Conservation (phyloP, 495 filamentous ascomycete species). For the Daldinia bambusicola region DNA sequence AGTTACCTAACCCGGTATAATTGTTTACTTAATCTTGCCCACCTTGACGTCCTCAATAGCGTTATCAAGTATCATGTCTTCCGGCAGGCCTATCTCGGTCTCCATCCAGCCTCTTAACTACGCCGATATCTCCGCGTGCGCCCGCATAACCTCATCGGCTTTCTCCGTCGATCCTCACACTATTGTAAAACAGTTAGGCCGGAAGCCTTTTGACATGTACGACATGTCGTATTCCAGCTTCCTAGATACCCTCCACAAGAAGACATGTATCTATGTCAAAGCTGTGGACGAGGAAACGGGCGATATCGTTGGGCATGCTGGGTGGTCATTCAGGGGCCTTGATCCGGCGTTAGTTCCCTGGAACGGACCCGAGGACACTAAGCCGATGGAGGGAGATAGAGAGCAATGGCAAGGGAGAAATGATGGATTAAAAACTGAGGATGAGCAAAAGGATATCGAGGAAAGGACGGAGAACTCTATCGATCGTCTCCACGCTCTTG, state of each 20-base stretch:
- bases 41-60: not conserved
- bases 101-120: conserved; percentile 31
- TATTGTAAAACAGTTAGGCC: conserved; percentile 34
- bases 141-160: conserved; percentile 20
- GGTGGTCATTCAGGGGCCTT: conserved; percentile 36
- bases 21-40: not conserved
- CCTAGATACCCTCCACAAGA: conserved; percentile 24
- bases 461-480: conserved; percentile 22
- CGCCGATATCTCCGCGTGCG: conserved; percentile 24
- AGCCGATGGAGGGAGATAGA: conserved; percentile 3
- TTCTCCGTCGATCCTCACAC: conserved; percentile 36
- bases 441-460: conserved; percentile 10
- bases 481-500: conserved; percentile 41
- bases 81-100: conserved; percentile 9
- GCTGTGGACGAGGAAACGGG: conserved; percentile 38
- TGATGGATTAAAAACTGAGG: not conserved
- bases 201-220: conserved; percentile 31
- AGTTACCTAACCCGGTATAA: not conserved
- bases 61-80: conserved; percentile 5
- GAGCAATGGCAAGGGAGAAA: not conserved
- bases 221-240: conserved; percentile 17
- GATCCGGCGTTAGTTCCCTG: conserved; percentile 26
- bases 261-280: conserved; percentile 37
- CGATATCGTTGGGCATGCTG: conserved; percentile 31
- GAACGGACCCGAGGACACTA: conserved; percentile 14